Conservation (phyloP, 352 stramenopile species). For the Phytophthora sojae region DNA sequence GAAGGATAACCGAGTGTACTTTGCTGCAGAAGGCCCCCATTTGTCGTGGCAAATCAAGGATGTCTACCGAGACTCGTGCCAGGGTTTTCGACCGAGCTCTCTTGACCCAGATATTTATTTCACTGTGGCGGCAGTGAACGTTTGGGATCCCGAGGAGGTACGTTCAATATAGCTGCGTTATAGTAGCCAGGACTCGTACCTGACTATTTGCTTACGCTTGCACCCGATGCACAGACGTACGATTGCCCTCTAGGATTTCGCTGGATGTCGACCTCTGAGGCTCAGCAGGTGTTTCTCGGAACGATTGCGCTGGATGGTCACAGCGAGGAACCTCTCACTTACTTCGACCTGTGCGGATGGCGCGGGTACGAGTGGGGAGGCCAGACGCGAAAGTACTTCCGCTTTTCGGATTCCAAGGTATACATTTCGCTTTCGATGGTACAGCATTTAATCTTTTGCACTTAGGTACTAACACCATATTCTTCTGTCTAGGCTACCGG, state of each 20-base stretch:
- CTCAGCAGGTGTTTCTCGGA: conserved; percentile 50
- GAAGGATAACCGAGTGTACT: conserved; percentile 76
- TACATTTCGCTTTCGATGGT: neutral
- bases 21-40: conserved; percentile 76
- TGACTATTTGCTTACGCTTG: neutral
- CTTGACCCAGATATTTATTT: conserved; percentile 69
- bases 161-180: neutral
- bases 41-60: conserved; percentile 59
- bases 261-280: conserved; percentile 89
- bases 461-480: neutral
- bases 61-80: conserved; percentile 67
- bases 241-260: conserved; percentile 86
- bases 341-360: conserved; percentile 91
- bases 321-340: conserved; percentile 56
- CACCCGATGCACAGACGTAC: conserved; percentile 51
- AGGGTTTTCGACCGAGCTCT: conserved; percentile 70
- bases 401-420: conserved; percentile 85
- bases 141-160: conserved; percentile 72
- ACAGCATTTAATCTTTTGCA: neutral
- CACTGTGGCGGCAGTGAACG: conserved; percentile 65
- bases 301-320: conserved; percentile 34
- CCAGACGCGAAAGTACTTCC: conserved; percentile 70
- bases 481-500: conserved; percentile 57
- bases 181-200: neutral
- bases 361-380: conserved; percentile 76